These are phyloP conservation scores for Wallacemonas rigidus DNA, from an alignment of 208 protist genomes.

Conservation along the genomic window DNA sequence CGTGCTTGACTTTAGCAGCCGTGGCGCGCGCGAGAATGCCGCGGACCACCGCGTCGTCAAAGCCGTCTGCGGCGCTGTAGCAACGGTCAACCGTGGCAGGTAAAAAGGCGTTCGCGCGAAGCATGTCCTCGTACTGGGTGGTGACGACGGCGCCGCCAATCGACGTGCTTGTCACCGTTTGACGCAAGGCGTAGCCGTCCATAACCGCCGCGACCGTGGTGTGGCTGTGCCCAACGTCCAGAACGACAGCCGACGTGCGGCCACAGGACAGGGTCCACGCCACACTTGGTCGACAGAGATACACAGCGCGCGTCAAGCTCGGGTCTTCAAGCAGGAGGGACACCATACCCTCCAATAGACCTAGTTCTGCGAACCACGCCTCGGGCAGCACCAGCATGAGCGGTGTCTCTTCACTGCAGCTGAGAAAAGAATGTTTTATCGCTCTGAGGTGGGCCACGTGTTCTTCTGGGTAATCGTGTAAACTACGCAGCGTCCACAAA, in stretches of 20 bases:
- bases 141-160: constrained; percentile 65
- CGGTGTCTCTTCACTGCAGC: constrained; percentile 51
- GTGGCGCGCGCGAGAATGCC: constrained; percentile 18
- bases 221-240: constrained; percentile 81
- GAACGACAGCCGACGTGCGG: constrained; percentile 63
- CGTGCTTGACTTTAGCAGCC: constrained; percentile 39
- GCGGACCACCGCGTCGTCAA: constrained; percentile 16
- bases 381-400: constrained; percentile 83
- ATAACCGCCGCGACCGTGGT: constrained; percentile 73
- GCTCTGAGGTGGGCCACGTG: constrained; percentile 56
- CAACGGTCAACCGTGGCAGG: constrained; percentile 26
- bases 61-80: constrained; percentile 12
- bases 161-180: constrained; percentile 45
- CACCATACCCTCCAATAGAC: constrained; percentile 61
- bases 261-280: constrained; percentile 70
- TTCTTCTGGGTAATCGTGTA: constrained; percentile 37
- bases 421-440: constrained; percentile 49
- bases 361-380: constrained; percentile 65
- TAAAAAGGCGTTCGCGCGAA: constrained; percentile 16
- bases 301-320: constrained; percentile 54
- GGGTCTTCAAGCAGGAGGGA: constrained; percentile 58
- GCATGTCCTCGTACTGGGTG: constrained; percentile 36
- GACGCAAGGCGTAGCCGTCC: constrained; percentile 80
- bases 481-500: constrained; percentile 60
- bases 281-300: constrained; percentile 79